A percentile compares a stretch with the other conserved stretches of the same genome.
These are phyloP conservation scores for Pseudogymnoascus sp. DNA, from an alignment of 2,329 filamentous ascomycete genomes.

Conservation along the genomic window DNA sequence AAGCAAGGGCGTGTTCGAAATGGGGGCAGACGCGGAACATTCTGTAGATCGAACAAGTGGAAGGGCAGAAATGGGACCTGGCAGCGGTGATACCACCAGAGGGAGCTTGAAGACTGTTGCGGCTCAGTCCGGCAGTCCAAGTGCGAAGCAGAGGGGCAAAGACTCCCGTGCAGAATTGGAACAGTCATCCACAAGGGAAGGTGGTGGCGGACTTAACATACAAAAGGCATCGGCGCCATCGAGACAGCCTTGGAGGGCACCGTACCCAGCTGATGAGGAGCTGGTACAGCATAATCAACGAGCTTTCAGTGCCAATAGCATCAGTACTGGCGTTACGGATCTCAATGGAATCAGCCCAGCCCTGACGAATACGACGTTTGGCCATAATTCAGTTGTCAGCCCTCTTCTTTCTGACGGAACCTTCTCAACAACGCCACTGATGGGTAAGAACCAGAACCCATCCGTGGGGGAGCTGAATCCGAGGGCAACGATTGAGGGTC, in stretches of 20 bases:
- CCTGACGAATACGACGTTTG: background rate
- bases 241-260: background rate
- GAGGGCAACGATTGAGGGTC: constrained; percentile 5
- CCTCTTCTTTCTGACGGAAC: background rate
- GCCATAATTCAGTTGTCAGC: background rate
- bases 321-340: background rate
- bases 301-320: background rate
- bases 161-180: background rate
- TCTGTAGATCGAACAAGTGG: background rate
- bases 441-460: background rate
- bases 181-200: background rate
- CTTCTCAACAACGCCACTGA: background rate
- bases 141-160: background rate
- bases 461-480: background rate
- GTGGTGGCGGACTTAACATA: background rate
- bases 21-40: background rate
- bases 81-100: background rate
- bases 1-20: background rate
- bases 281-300: background rate
- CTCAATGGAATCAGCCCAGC: background rate
- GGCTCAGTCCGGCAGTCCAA: background rate
- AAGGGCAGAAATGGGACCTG: background rate
- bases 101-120: background rate
- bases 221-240: background rate
- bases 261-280: background rate